Evolutionary conservation across 2,329 filamentous ascomycete species (phyloP).

Genomic region (Fusarium abutilonis): DNA sequence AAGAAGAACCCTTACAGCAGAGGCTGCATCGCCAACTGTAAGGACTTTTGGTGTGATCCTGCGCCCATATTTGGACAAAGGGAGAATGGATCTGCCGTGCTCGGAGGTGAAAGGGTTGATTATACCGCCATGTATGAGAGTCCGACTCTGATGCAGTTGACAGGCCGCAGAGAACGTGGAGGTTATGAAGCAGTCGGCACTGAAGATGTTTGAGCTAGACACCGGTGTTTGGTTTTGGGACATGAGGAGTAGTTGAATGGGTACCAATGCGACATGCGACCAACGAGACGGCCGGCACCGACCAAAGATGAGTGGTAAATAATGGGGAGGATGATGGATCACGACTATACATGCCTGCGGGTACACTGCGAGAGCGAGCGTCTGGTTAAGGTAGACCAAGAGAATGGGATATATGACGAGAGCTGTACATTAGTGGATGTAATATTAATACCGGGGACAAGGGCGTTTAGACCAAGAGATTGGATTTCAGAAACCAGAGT

Average conservation of each 20-base stretch:
- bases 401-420: conserved; percentile 20
- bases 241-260: conserved; percentile 19
- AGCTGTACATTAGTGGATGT: conserved; percentile 40
- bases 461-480: conserved; percentile 14
- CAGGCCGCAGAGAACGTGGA: conserved; percentile 59
- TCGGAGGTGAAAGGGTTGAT: conserved; percentile 83
- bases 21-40: conserved; percentile 88
- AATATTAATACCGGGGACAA: conserved; percentile 37
- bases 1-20: conserved; percentile 85
- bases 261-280: conserved; percentile 20
- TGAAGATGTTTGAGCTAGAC: conserved; percentile 57
- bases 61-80: conserved; percentile 81
- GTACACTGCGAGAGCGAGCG: conserved; percentile 23
- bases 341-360: conserved; percentile 30
- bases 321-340: conserved; percentile 30
- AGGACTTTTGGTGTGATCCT: conserved; percentile 95
- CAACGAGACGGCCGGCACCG: conserved; percentile 33
- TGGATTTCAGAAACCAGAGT: conserved; percentile 15
- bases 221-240: conserved; percentile 5
- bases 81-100: conserved; percentile 76
- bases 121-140: conserved; percentile 92
- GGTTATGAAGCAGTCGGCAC: conserved; percentile 71
- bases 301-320: conserved; percentile 32
- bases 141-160: conserved; percentile 72
- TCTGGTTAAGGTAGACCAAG: conserved; percentile 21